Percentiles rank a stretch among this genome's conserved stretches.
phyloP scores from a whole-genome alignment of 2,329 filamentous ascomycete species.

The Pyrenochaeta sp. region DNA sequence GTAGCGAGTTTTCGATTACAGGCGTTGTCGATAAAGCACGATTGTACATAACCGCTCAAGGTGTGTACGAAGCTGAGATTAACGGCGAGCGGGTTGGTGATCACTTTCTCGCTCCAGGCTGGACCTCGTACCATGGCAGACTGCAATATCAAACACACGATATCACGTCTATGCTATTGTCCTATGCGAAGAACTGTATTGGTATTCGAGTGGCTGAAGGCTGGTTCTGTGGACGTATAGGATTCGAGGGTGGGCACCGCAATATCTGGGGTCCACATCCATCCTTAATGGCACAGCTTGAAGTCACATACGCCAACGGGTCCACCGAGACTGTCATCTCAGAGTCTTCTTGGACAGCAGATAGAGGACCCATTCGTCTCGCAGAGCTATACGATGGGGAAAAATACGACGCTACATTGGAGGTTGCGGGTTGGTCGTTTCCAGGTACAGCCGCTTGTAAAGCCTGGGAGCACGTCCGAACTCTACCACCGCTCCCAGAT shows the following conservation, averaged over 20 bases:
- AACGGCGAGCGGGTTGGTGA: slow-evolving; percentile 15
- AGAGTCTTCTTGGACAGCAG: slow-evolving; percentile 49
- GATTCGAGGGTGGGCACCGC: slow-evolving; percentile 41
- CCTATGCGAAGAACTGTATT: slow-evolving; percentile 48
- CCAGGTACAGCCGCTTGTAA: background rate
- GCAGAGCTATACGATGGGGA: slow-evolving; percentile 64
- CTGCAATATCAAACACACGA: slow-evolving; percentile 63
- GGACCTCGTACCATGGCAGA: slow-evolving; percentile 60
- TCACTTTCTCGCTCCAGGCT: slow-evolving; percentile 58
- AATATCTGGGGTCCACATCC: slow-evolving; percentile 52
- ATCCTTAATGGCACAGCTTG: slow-evolving; percentile 51
- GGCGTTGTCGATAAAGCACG: background rate
- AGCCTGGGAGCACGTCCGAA: background rate
- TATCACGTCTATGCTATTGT: slow-evolving; percentile 56
- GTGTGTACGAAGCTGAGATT: slow-evolving; percentile 16
- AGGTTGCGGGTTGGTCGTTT: slow-evolving; percentile 27
- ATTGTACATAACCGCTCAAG: slow-evolving; percentile 19
- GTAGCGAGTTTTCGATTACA: slow-evolving; percentile 21
- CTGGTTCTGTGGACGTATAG: slow-evolving; percentile 59
- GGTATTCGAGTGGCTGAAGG: slow-evolving; percentile 58
- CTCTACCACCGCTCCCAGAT: slow-evolving; percentile 26
- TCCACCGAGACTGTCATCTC: slow-evolving; percentile 20
- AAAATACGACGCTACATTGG: slow-evolving; percentile 55
- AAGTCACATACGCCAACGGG: slow-evolving; percentile 8
- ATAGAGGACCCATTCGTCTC: slow-evolving; percentile 36